Evolutionary conservation across 2,329 filamentous ascomycete species (phyloP).

Genomic region (Saccharata proteae): DNA sequence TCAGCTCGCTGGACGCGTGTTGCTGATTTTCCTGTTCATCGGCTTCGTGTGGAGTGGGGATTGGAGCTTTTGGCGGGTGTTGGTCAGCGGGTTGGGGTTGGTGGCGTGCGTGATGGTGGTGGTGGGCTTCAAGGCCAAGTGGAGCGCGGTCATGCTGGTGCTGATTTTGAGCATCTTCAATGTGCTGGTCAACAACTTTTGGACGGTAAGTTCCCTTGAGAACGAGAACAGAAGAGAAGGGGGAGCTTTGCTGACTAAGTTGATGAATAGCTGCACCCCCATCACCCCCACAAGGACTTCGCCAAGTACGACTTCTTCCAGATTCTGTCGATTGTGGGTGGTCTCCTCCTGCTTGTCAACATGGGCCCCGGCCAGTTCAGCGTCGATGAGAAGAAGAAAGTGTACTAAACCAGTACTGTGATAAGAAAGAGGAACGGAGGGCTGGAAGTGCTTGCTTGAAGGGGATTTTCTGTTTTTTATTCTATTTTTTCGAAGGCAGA

Average conservation of each 20-base stretch:
- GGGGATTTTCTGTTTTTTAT: too few species aligned
- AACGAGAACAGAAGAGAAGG: background rate
- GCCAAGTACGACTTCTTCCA: constrained; percentile 99
- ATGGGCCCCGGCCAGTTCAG: constrained; percentile 96
- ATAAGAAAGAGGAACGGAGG: too few species aligned
- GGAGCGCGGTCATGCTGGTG: constrained; percentile 89
- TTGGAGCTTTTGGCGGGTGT: constrained; percentile 79
- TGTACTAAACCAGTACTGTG: constrained; percentile 66
- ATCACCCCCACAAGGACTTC: constrained; percentile 99
- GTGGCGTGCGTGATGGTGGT: constrained; percentile 97
- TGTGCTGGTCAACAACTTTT: constrained; percentile 97
- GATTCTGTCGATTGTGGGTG: constrained; percentile 96
- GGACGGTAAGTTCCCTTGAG: constrained; percentile 78
- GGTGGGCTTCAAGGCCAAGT: constrained; percentile 99
- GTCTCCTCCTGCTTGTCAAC: constrained; percentile 92
- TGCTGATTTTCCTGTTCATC: constrained; percentile 94
- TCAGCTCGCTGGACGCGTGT: constrained; percentile 87
- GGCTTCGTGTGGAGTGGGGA: constrained; percentile 93
- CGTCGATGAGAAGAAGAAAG: constrained; percentile 99
- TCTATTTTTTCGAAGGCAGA: too few species aligned
- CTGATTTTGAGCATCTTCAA: constrained; percentile 96
- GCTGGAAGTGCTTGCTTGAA: too few species aligned
- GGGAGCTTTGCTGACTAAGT: too few species aligned
- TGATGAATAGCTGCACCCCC: constrained; percentile 73
- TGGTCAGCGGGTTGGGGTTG: constrained; percentile 74